These are phyloP conservation scores for Tolypocladium album DNA, from an alignment of 2,329 filamentous ascomycete species.

Conservation along the genomic window DNA sequence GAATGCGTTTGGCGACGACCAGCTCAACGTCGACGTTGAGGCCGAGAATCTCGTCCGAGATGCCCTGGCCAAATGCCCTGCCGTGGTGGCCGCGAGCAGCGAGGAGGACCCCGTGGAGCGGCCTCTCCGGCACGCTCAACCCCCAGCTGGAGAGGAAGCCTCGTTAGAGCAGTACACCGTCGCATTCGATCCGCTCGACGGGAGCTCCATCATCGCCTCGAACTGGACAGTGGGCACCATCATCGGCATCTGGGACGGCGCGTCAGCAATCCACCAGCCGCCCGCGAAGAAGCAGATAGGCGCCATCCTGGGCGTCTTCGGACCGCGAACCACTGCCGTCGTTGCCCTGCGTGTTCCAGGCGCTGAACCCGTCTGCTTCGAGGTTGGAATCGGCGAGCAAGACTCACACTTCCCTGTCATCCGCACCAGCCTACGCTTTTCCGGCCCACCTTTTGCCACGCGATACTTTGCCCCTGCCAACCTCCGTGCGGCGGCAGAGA, in stretches of 20 bases:
- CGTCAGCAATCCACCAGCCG: constrained; percentile 27
- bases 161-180: constrained; percentile 40
- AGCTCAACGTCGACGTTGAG: constrained; percentile 46
- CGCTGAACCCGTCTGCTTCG: constrained; percentile 31
- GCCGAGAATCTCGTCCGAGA: constrained; percentile 37
- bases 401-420: constrained; percentile 25
- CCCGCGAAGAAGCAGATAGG: constrained; percentile 33
- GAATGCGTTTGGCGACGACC: constrained; percentile 49
- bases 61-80: constrained; percentile 29
- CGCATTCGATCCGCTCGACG: constrained; percentile 54
- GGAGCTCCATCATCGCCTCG: constrained; percentile 47
- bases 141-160: not conserved
- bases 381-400: constrained; percentile 31
- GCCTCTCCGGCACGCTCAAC: constrained; percentile 9
- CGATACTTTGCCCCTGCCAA: constrained; percentile 55
- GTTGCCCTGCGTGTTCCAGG: constrained; percentile 41
- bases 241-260: constrained; percentile 46
- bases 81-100: constrained; percentile 41
- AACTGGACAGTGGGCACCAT: constrained; percentile 52
- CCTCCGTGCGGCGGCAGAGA: constrained; percentile 43
- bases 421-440: constrained; percentile 27
- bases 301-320: constrained; percentile 41
- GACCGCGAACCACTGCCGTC: constrained; percentile 43
- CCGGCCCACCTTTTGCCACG: constrained; percentile 29
- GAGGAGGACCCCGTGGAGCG: constrained; percentile 50